phyloP scores from a whole-genome alignment of 164 flowering plant species.

The Kingdonia uniflora region DNA sequence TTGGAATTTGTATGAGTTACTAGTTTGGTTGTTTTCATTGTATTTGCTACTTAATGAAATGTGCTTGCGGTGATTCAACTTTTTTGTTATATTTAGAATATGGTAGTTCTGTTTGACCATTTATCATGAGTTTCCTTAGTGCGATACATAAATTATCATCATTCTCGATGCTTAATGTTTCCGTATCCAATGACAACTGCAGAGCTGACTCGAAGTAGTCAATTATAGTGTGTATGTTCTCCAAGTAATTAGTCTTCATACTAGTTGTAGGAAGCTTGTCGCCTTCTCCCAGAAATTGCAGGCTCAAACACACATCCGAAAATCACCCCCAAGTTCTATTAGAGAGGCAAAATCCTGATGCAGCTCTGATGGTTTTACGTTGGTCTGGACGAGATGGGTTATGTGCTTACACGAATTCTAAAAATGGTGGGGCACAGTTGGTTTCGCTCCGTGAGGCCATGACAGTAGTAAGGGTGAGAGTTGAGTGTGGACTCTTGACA shows the following conservation, averaged over 20 bases:
- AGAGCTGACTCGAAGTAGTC: too few relatives aligned
- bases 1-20: too few relatives aligned
- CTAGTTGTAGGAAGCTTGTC: slow-evolving; percentile 67
- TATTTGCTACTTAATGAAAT: too few relatives aligned
- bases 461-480: slow-evolving; percentile 74
- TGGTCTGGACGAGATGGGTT: slow-evolving; percentile 76
- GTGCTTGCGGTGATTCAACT: too few relatives aligned
- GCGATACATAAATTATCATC: too few relatives aligned
- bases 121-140: too few relatives aligned
- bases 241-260: background rate
- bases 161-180: too few relatives aligned
- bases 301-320: slow-evolving; percentile 78
- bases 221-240: too few relatives aligned
- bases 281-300: slow-evolving; percentile 81
- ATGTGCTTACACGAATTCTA: slow-evolving; percentile 14
- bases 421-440: slow-evolving; percentile 31
- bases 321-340: slow-evolving; percentile 77
- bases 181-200: too few relatives aligned
- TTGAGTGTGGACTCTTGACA: slow-evolving; percentile 87
- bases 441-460: slow-evolving; percentile 73
- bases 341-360: slow-evolving; percentile 76
- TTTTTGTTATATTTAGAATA: too few relatives aligned
- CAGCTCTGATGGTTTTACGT: slow-evolving; percentile 83
- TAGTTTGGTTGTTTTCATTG: too few relatives aligned
- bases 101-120: too few relatives aligned